A percentile compares a stretch with the other conserved stretches of the same genome.
These are phyloP conservation scores for Fomitopsis pinicola DNA, from an alignment of 1,284 basidiomycete genomes.

Conservation along the genomic window DNA sequence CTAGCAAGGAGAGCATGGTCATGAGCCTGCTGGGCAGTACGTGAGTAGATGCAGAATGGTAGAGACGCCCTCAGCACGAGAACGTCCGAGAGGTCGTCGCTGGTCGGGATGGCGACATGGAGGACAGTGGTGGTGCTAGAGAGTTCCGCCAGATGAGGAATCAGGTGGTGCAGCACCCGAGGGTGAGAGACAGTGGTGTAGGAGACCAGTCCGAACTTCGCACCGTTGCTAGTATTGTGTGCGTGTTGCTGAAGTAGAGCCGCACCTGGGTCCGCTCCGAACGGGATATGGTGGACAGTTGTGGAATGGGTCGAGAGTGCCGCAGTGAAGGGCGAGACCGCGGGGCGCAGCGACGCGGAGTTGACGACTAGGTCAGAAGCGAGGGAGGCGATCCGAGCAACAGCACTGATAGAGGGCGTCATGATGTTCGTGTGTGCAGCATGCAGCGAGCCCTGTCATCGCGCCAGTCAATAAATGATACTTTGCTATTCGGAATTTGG, in stretches of 20 bases:
- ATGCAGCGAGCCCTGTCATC: not conserved
- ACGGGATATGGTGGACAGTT: slow-evolving; percentile 33
- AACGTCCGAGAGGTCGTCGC: slow-evolving; percentile 53
- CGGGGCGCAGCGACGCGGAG: slow-evolving; percentile 38
- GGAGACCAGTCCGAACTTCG: slow-evolving; percentile 40
- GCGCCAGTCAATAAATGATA: not conserved
- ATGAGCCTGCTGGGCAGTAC: slow-evolving; percentile 62
- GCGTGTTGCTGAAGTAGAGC: slow-evolving; percentile 39
- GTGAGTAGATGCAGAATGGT: slow-evolving; percentile 60
- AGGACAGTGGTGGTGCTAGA: slow-evolving; percentile 50
- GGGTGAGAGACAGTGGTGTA: slow-evolving; percentile 44
- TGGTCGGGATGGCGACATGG: slow-evolving; percentile 45
- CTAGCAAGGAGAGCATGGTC: slow-evolving; percentile 73
- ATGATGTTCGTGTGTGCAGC: not conserved
- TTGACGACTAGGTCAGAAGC: slow-evolving; percentile 65
- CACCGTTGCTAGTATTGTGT: not conserved
- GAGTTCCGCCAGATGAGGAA: slow-evolving; percentile 56
- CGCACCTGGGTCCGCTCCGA: slow-evolving; percentile 56
- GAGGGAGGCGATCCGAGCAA: slow-evolving; percentile 66
- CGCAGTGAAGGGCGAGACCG: slow-evolving; percentile 31
- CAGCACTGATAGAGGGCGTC: slow-evolving; percentile 27
- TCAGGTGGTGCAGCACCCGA: slow-evolving; percentile 45
- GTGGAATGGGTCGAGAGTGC: slow-evolving; percentile 24
- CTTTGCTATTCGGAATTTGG: slow-evolving; percentile 7
- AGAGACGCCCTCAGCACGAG: slow-evolving; percentile 54